Base-by-base conservation (phyloP, 257 asterid species). In the Cruciata laevipes region DNA sequence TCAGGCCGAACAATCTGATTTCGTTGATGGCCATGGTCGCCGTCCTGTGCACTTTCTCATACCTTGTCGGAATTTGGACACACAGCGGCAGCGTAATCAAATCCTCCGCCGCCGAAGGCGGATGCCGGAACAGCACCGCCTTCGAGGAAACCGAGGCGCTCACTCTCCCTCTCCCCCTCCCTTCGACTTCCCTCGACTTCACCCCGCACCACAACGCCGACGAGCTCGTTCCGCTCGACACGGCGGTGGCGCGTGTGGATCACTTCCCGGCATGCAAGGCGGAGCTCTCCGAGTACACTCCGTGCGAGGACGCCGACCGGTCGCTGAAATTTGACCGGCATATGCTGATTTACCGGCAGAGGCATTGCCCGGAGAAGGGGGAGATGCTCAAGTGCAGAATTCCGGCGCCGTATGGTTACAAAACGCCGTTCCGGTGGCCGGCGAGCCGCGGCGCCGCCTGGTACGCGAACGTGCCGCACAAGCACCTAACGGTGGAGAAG, bases 401-500 rank as follows among this genome's bases (percentile, higher is more conserved):
- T 49, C 97, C 97, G 70, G 95, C 98, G 64, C 97, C 97, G 7
- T 76, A 65, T 17, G 97, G 97, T 0, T 93, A 93, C 6, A 76
- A 24, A 75, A 18, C 82, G 81, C 90, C 98, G 76, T 88, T 89
- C 73, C 81, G 90, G 70, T 93, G 98, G 97, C 97, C 98, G 68
- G 76, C 80, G 78, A 93, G 98, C 57, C 76, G 98, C 58, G 98
- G 88, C 25, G 59, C 31, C 53, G 94, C 78, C 7, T 89, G 97
- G 98, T 89, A 82, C 53, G 98, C 95, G 2, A 93, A 93, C 73
- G 97, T 93, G 72, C 98, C 98, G 23, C 98, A 93, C 69, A 93
- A 93, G 84, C 96, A 93, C 32, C 77, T 93, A 67, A 93, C 96
- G 70, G 95, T 93, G 23, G 98, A 93, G 82, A 93, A 93, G 68